Evolutionary conservation across 2,329 filamentous ascomycete genomes (phyloP), one percentile per base, ranked within the genome.

Genomic region (Colletotrichum euphorbiae): DNA sequence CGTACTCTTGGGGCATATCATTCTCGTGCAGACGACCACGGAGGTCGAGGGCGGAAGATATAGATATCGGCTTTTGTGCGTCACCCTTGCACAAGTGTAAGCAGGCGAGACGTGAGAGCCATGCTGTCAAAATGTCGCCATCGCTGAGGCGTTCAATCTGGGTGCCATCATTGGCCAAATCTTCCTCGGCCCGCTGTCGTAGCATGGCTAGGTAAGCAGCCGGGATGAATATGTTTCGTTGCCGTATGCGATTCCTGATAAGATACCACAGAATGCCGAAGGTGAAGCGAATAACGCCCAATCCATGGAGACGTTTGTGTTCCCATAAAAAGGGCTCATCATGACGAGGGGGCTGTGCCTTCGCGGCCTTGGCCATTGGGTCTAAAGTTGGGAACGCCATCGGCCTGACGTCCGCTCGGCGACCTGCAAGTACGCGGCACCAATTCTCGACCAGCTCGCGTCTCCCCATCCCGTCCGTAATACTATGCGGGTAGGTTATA

Each of bases 401-500:
- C 4, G 77, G 76, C 6, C 74, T 74, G 0, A 86, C 78, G 24
- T 83, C 76, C 9, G 74, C 71, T n/a, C 81, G 80, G 1, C 76
- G 73, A 1, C 81, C 83, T 2, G 78, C 77, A 2, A 87, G 71
- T 0, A 84, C 79, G 1, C 79, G 73, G 0, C 77, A 82, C 85
- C 85, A 87, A 63, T 73, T 56, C 54, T 73, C 28, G 50, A 69
- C 48, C 50, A 72, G 67, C 50, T 69, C 43, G 51, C 71, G 42
- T 17, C 70, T 60, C 45, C 72, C 57, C 68, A 73, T 58, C 36
- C 69, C 36, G 67, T 72, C 33, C 4, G 78, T 79, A 3, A 85
- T 72, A 0, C 79, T 81, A 72, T 88, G 86, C 3, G 81, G 79
- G 74, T 78, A 85, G 1, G 75, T 75, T 0, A 87, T 64, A 0